Evolutionary conservation across 2,329 filamentous ascomycete species (phyloP).

Genomic region (Ambrosiella xylebori): DNA sequence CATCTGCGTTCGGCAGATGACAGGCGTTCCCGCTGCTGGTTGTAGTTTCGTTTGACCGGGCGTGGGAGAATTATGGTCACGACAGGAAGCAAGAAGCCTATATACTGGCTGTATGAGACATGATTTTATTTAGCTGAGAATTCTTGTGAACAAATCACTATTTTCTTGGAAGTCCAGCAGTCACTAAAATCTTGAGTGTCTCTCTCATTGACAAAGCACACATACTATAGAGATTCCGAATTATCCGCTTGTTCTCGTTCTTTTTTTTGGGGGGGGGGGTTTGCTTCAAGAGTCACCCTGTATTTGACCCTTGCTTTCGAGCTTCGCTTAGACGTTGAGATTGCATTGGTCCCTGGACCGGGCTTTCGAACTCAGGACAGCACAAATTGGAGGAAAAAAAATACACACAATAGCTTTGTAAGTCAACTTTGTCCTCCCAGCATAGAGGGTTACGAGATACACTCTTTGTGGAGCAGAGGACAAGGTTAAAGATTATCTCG

Average conservation of each 20-base stretch:
- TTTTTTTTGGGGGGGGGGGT: not conserved
- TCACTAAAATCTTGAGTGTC: too few relatives aligned
- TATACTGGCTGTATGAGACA: not conserved
- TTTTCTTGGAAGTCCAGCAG: too few relatives aligned
- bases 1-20: not conserved
- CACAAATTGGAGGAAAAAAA: too few relatives aligned
- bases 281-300: not conserved
- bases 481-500: not conserved
- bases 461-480: not conserved
- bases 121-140: too few relatives aligned
- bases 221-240: too few relatives aligned
- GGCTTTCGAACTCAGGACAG: too few relatives aligned
- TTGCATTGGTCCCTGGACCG: not conserved
- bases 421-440: too few relatives aligned
- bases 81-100: not conserved
- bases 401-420: too few relatives aligned
- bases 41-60: not conserved
- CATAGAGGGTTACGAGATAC: not conserved
- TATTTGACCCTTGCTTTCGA: not conserved
- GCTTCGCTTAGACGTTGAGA: not conserved
- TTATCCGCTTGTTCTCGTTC: too few relatives aligned
- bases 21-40: not conserved
- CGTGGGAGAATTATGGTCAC: not conserved
- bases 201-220: too few relatives aligned
- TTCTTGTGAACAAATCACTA: too few relatives aligned